Conservation (phyloP, 1,284 basidiomycete species). For the Flammula alnicola region DNA sequence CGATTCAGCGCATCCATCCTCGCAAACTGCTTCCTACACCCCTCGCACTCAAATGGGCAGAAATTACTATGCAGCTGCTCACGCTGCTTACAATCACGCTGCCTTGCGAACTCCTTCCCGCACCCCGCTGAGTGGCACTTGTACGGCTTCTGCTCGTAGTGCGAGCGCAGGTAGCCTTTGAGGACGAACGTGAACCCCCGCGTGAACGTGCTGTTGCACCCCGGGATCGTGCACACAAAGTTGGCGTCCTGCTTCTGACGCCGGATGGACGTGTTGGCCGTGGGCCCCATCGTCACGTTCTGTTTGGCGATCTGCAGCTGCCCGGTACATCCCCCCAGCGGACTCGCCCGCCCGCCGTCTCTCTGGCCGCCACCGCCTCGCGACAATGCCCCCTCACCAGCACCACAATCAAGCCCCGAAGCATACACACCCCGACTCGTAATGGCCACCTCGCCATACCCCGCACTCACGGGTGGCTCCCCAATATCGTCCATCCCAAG, state of each 20-base stretch:
- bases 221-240: slow-evolving; percentile 75
- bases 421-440: slow-evolving; percentile 23
- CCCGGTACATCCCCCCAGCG: slow-evolving; percentile 5
- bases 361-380: slow-evolving; percentile 15
- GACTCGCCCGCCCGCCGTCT: slow-evolving; percentile 15
- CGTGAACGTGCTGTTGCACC: slow-evolving; percentile 86
- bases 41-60: too few relatives aligned
- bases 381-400: slow-evolving; percentile 19
- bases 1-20: too few relatives aligned
- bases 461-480: slow-evolving; percentile 30
- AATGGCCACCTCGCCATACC: slow-evolving; percentile 30
- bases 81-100: slow-evolving; percentile 85
- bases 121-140: slow-evolving; percentile 87
- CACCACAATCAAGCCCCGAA: slow-evolving; percentile 11
- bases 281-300: slow-evolving; percentile 75
- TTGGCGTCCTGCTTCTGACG: slow-evolving; percentile 76
- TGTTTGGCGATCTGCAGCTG: slow-evolving; percentile 47
- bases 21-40: too few relatives aligned
- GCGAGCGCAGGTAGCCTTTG: slow-evolving; percentile 85
- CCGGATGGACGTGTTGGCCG: slow-evolving; percentile 72
- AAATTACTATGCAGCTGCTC: slow-evolving; percentile 84
- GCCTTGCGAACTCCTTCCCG: slow-evolving; percentile 80
- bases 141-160: slow-evolving; percentile 84
- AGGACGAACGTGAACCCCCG: slow-evolving; percentile 82
- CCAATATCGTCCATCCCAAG: slow-evolving; percentile 18